These are phyloP conservation scores for Periconia macrospinosa DNA, from an alignment of 2,329 filamentous ascomycete genomes.

Conservation along the genomic window DNA sequence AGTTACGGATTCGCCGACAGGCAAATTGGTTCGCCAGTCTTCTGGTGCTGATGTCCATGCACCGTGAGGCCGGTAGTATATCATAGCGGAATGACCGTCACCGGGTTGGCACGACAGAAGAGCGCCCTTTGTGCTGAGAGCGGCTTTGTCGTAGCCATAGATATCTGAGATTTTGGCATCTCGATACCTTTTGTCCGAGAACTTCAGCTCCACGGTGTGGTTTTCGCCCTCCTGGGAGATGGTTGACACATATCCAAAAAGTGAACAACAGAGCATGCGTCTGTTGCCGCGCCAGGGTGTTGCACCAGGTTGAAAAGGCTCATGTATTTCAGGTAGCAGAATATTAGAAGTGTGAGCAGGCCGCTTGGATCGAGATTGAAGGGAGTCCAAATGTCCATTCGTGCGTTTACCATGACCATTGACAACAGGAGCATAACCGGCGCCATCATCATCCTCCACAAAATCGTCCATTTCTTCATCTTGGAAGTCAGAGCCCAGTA, in stretches of 20 bases:
- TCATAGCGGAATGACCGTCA: conserved; percentile 66
- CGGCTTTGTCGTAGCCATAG: conserved; percentile 94
- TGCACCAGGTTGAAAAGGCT: conserved; percentile 87
- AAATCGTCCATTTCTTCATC: conserved; percentile 70
- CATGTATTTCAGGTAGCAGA: conserved; percentile 71
- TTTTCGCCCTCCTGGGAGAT: conserved; percentile 89
- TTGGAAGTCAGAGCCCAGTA: conserved; percentile 63
- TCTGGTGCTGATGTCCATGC: conserved; percentile 82
- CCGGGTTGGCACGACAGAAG: conserved; percentile 79
- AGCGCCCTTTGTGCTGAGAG: conserved; percentile 79
- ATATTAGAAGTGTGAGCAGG: conserved; percentile 49
- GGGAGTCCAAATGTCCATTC: conserved; percentile 51
- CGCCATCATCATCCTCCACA: conserved; percentile 92
- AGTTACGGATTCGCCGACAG: conserved; percentile 79
- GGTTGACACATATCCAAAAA: conserved; percentile 95
- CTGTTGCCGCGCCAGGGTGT: conserved; percentile 95
- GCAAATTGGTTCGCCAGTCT: conserved; percentile 90
- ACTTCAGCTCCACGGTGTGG: conserved; percentile 92
- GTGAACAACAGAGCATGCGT: conserved; percentile 88
- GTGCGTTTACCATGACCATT: conserved; percentile 67
- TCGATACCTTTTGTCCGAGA: conserved; percentile 89
- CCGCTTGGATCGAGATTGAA: conserved; percentile 53
- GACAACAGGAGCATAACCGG: conserved; percentile 72
- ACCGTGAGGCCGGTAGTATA: conserved; percentile 98
- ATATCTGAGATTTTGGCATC: conserved; percentile 98